Conservation (phyloP, 352 stramenopile species). For the Phytophthora kernoviae region DNA sequence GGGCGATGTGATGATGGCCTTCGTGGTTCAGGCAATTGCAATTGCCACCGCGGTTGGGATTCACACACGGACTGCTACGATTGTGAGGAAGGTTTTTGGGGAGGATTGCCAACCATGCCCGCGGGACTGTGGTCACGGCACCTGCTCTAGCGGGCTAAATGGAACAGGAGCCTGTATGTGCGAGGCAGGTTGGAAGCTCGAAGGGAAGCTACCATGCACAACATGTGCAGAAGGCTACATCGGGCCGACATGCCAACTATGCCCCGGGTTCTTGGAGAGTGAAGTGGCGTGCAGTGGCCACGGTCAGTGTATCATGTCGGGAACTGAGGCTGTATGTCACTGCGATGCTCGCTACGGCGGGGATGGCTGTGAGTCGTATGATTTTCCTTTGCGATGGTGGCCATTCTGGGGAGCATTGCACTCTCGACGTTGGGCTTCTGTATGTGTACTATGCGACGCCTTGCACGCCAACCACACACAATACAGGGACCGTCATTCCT, state of each 20-base stretch:
- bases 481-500: conserved; percentile 43
- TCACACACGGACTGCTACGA: conserved; percentile 80
- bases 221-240: conserved; percentile 82
- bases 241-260: conserved; percentile 67
- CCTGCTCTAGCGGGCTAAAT: conserved; percentile 75
- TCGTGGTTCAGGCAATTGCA: conserved; percentile 75
- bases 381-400: conserved; percentile 88
- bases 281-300: conserved; percentile 74
- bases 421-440: conserved; percentile 84
- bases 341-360: conserved; percentile 82
- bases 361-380: conserved; percentile 79
- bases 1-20: conserved; percentile 83
- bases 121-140: conserved; percentile 74
- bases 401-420: conserved; percentile 76
- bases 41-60: conserved; percentile 84
- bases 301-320: conserved; percentile 62
- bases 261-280: conserved; percentile 75
- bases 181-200: conserved; percentile 71
- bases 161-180: conserved; percentile 83
- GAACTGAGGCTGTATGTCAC: conserved; percentile 59
- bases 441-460: conserved; percentile 85
- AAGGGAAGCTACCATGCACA: conserved; percentile 68
- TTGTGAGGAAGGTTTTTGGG: conserved; percentile 86
- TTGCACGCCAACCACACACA: conserved; percentile 72
- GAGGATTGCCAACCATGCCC: conserved; percentile 71